Percentiles rank a stretch among this genome's conserved stretches.
phyloP scores from a whole-genome alignment of 2,329 filamentous ascomycete species.

The Colletotrichum coccodes region DNA sequence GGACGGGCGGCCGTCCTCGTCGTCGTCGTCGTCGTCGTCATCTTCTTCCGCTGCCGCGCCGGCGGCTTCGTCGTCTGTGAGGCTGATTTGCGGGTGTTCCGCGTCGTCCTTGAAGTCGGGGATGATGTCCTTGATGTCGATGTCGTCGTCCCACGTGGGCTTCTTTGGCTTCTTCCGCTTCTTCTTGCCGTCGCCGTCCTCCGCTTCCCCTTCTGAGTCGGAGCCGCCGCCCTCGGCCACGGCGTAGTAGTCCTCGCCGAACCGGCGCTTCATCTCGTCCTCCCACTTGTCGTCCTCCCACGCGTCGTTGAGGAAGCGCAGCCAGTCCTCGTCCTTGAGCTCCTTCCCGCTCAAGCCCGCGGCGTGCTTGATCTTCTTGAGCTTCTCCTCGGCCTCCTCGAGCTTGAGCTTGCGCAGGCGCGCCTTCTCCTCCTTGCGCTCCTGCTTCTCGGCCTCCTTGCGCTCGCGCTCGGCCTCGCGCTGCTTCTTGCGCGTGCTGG shows the following conservation, averaged over 20 bases:
- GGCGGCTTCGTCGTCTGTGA: slow-evolving; percentile 63
- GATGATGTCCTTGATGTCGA: slow-evolving; percentile 92
- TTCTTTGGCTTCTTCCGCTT: slow-evolving; percentile 76
- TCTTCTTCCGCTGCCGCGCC: slow-evolving; percentile 46
- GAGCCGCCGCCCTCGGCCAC: slow-evolving; percentile 71
- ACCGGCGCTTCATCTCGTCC: slow-evolving; percentile 85
- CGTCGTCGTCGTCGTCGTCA: slow-evolving; percentile 49
- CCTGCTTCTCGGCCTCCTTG: slow-evolving; percentile 81
- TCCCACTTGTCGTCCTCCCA: slow-evolving; percentile 95
- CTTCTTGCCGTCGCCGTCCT: slow-evolving; percentile 55
- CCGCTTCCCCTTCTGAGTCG: slow-evolving; percentile 69
- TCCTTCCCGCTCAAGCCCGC: slow-evolving; percentile 79
- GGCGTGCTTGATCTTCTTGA: slow-evolving; percentile 88
- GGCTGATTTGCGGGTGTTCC: slow-evolving; percentile 59
- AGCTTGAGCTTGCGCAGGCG: slow-evolving; percentile 88
- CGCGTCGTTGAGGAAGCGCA: slow-evolving; percentile 83
- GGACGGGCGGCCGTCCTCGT: slow-evolving; percentile 54
- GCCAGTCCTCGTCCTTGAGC: slow-evolving; percentile 81
- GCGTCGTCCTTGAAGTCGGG: slow-evolving; percentile 83
- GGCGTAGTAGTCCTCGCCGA: slow-evolving; percentile 92
- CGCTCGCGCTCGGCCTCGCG: slow-evolving; percentile 81
- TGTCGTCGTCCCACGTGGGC: slow-evolving; percentile 95
- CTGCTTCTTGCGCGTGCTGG: slow-evolving; percentile 78
- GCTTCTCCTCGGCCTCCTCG: slow-evolving; percentile 88
- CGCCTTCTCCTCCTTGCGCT: slow-evolving; percentile 83